Evolutionary conservation across 2,329 filamentous ascomycete genomes (phyloP).

Genomic region (Neonectria neomacrospora): DNA sequence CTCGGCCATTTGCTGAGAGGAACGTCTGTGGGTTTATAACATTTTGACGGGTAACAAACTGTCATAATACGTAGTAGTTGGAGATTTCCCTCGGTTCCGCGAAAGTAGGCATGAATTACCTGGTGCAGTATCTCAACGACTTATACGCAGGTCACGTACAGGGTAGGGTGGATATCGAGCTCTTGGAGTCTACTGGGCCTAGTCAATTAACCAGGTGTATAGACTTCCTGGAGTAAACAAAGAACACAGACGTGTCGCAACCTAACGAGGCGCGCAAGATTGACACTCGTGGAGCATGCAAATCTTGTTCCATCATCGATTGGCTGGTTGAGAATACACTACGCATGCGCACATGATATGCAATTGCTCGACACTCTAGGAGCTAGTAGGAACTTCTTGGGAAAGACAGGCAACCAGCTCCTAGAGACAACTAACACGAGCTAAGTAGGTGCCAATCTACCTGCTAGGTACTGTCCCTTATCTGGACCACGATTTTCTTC

Average conservation of each 20-base stretch:
- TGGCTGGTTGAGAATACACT: not conserved
- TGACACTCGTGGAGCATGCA: not conserved
- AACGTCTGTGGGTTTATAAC: too few species aligned
- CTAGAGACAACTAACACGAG: not conserved
- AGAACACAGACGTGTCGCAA: not conserved
- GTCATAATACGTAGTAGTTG: not conserved
- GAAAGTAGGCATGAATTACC: not conserved
- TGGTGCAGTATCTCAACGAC: not conserved
- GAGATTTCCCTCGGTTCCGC: not conserved
- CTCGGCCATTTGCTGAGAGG: too few species aligned
- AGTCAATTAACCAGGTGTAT: not conserved
- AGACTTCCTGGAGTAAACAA: not conserved
- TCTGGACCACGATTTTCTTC: not conserved
- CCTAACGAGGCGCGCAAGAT: not conserved
- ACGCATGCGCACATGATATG: too few species aligned
- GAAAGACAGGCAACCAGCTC: not conserved
- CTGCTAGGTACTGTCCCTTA: not conserved
- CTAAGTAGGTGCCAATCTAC: not conserved
- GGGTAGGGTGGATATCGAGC: not conserved
- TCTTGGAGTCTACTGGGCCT: not conserved
- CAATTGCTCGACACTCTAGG: too few species aligned
- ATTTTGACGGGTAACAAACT: too few species aligned
- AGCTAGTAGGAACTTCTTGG: too few species aligned
- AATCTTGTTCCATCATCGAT: not conserved
- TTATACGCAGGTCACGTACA: not conserved